phyloP scores from a whole-genome alignment of 345 rosid genomes.

The Eucalyptus pauciflora region DNA sequence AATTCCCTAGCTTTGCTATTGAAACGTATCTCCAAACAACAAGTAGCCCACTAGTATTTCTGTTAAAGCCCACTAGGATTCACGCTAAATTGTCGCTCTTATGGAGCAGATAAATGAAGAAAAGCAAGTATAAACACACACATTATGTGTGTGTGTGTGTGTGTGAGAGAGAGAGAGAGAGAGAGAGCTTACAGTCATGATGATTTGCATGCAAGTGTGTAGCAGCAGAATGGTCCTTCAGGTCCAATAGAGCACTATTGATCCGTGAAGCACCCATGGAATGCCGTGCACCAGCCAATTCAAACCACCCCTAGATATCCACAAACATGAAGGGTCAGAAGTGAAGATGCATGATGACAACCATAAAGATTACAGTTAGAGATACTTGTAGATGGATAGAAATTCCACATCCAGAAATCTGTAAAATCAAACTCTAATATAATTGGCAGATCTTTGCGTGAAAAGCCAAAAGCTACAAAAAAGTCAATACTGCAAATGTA shows the following conservation, averaged over 20 bases:
- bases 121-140: not conserved
- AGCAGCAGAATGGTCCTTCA: constrained; percentile 64
- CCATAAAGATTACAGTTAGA: not conserved
- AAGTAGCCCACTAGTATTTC: not conserved
- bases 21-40: not conserved
- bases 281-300: constrained; percentile 79
- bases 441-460: not conserved
- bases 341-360: not conserved
- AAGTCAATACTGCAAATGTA: not conserved
- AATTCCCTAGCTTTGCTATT: not conserved
- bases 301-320: constrained; percentile 75
- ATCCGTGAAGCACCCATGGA: constrained; percentile 89
- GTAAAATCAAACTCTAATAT: not conserved
- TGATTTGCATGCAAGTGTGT: constrained; percentile 38
- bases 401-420: not conserved
- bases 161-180: not conserved
- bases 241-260: constrained; percentile 63
- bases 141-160: not conserved
- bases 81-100: not conserved
- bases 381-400: not conserved
- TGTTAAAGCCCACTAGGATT: not conserved
- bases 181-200: constrained; percentile 19
- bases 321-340: not conserved
- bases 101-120: not conserved
- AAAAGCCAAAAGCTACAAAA: not conserved